Conservation (phyloP, 2,329 filamentous ascomycete species). For the Microcyclospora tardicrescens region DNA sequence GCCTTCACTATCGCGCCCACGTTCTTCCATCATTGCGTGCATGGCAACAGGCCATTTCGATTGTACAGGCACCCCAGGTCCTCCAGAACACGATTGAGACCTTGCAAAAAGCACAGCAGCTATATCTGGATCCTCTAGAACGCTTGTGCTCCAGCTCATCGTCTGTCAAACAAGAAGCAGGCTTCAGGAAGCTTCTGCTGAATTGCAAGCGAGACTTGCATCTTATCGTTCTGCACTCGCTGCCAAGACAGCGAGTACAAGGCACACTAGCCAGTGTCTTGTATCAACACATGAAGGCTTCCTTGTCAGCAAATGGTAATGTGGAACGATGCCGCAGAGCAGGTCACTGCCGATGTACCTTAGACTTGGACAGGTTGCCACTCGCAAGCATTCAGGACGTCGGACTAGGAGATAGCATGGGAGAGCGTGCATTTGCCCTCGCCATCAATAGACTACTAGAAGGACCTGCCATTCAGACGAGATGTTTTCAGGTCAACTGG, state of each 20-base stretch:
- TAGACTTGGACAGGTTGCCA: slow-evolving; percentile 12
- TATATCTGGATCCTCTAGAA: slow-evolving; percentile 20
- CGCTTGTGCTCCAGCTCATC: neutral
- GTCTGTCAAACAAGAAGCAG: neutral
- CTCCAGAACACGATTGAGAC: slow-evolving; percentile 25
- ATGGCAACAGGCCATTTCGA: slow-evolving; percentile 15
- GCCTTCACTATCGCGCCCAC: slow-evolving; percentile 28
- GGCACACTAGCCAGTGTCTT: slow-evolving; percentile 14
- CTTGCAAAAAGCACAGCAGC: slow-evolving; percentile 24
- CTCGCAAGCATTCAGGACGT: slow-evolving; percentile 40
- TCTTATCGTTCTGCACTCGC: slow-evolving; percentile 13
- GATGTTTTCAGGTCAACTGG: slow-evolving; percentile 51
- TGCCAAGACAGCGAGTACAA: slow-evolving; percentile 17
- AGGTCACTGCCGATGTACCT: slow-evolving; percentile 19
- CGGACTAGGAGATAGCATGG: slow-evolving; percentile 55
- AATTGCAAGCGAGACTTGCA: slow-evolving; percentile 10
- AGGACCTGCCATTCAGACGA: slow-evolving; percentile 43
- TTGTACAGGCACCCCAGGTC: slow-evolving; percentile 17
- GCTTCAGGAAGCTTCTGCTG: neutral
- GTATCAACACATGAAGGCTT: slow-evolving; percentile 13
- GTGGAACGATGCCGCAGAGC: slow-evolving; percentile 29
- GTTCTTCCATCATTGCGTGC: slow-evolving; percentile 12
- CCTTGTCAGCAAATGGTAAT: slow-evolving; percentile 6
- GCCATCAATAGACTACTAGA: slow-evolving; percentile 55
- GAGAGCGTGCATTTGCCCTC: slow-evolving; percentile 59